Evolutionary conservation across 805 yeast genomes (phyloP), one percentile per base, ranked within the genome.

Genomic region (Yarrowia keelungensis): DNA sequence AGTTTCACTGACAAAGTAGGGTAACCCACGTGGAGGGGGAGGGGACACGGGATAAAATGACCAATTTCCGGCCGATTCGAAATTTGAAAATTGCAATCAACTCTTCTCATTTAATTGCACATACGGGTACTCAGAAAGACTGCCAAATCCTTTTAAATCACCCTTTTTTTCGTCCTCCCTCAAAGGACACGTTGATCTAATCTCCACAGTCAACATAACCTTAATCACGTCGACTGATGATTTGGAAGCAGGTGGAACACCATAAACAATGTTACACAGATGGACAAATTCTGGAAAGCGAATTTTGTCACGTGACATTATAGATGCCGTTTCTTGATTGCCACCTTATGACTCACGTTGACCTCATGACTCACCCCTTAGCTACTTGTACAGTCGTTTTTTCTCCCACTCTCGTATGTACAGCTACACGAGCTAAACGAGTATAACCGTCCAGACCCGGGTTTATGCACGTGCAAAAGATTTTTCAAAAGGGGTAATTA

Each of bases 111-210:
- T 5, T 15, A 56, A 56, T 56, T 56, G 62, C 26, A n/a, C 14
- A 12, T 8, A 1, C 14, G 22, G 19, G 9, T 3, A 19, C 9
- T 42, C 4, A 38, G 14, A 36, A 36, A 51, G 26, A 9, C 14
- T 10, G 3, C n/a, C 11, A 11, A 9, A 8, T 16, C 26, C 12
- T 22, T 8, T 8, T 45, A 10, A n/a, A n/a, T n/a, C n/a, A n/a
- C n/a, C n/a, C 32, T 19, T 2, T 45, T 19, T 3, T 16, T 16
- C 32, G 11, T 22, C 5, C 22, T 3, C 41, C 14, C 11, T 11
- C 11, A n/a, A 5, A 53, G 15, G 59, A 16, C 59, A 53, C 59
- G 59, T 53, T 53, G 59, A 53, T 53, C 59, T 53, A 53, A 53
- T 53, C 59, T 53, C 59, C 59, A 53, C 59, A 53, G 59, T 53